A percentile compares a stretch with the other conserved stretches of the same genome.
phyloP scores from a whole-genome alignment of 148 eudicot species.

The Cornus suecica region DNA sequence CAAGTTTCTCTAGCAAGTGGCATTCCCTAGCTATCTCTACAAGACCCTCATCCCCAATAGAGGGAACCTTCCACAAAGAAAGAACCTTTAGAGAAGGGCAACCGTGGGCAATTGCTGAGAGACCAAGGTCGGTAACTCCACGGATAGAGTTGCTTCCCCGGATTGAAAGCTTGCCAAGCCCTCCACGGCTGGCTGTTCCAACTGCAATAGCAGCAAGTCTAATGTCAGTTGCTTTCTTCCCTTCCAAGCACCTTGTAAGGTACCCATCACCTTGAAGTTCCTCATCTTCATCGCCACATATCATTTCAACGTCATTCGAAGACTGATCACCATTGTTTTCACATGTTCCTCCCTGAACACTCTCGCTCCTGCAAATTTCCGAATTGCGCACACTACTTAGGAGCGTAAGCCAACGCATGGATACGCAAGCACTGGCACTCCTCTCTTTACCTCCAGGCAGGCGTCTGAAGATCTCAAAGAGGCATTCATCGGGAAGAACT shows the following conservation, averaged over 20 bases:
- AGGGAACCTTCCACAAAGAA: slow-evolving; percentile 65
- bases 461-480: slow-evolving; percentile 84
- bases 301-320: slow-evolving; percentile 29
- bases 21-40: slow-evolving; percentile 69
- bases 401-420: slow-evolving; percentile 82
- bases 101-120: slow-evolving; percentile 67
- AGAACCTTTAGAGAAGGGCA: slow-evolving; percentile 78
- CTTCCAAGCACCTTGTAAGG: slow-evolving; percentile 79
- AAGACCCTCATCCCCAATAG: slow-evolving; percentile 70
- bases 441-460: slow-evolving; percentile 63
- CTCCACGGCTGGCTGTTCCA: slow-evolving; percentile 78
- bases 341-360: background rate
- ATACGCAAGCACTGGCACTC: slow-evolving; percentile 75
- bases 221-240: slow-evolving; percentile 78
- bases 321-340: slow-evolving; percentile 7
- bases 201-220: slow-evolving; percentile 87
- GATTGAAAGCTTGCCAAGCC: slow-evolving; percentile 83
- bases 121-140: slow-evolving; percentile 67
- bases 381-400: slow-evolving; percentile 51
- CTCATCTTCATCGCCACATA: slow-evolving; percentile 27
- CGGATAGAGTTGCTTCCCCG: slow-evolving; percentile 54
- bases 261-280: slow-evolving; percentile 45
- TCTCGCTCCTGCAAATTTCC: slow-evolving; percentile 38
- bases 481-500: slow-evolving; percentile 86
- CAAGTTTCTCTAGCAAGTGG: slow-evolving; percentile 70